Conservation (phyloP, 2,329 filamentous ascomycete genomes). For the Microdochium bolleyi region DNA sequence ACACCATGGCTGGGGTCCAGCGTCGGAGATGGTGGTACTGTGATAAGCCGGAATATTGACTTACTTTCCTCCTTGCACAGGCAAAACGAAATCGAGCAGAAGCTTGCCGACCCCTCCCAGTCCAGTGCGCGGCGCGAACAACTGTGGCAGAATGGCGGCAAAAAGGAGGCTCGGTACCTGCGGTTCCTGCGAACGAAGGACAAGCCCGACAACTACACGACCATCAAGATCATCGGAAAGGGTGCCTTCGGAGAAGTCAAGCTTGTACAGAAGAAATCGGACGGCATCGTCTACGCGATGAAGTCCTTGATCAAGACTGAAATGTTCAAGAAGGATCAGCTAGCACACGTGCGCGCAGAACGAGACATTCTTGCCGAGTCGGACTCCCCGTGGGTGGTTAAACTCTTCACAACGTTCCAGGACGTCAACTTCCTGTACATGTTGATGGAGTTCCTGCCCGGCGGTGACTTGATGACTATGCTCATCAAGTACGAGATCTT, state of each 20-base stretch:
- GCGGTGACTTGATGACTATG: constrained; percentile 99
- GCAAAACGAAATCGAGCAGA: constrained; percentile 85
- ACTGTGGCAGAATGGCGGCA: constrained; percentile 76
- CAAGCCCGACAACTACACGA: constrained; percentile 88
- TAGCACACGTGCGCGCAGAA: constrained; percentile 94
- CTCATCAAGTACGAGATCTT: constrained; percentile 99
- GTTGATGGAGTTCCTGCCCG: constrained; percentile 98
- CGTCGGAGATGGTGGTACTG: too few species aligned
- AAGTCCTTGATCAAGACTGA: constrained; percentile 98
- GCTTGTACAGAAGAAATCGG: constrained; percentile 90
- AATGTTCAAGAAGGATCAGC: constrained; percentile 99
- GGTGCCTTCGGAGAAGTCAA: constrained; percentile 98
- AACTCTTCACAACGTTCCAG: constrained; percentile 97
- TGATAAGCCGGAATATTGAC: constrained; percentile 1
- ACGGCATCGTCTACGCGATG: constrained; percentile 95
- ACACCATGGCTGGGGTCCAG: too few species aligned
- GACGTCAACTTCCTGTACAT: constrained; percentile 95
- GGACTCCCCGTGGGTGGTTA: constrained; percentile 99
- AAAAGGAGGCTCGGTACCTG: constrained; percentile 86
- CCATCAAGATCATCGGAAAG: constrained; percentile 97
- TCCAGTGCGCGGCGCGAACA: constrained; percentile 71
- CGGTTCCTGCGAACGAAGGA: constrained; percentile 92
- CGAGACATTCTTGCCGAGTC: constrained; percentile 96
- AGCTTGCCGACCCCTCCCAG: constrained; percentile 69
- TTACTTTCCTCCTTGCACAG: constrained; percentile 34